Conservation (phyloP, 352 stramenopile species). For the Phytophthora podocarpi region DNA sequence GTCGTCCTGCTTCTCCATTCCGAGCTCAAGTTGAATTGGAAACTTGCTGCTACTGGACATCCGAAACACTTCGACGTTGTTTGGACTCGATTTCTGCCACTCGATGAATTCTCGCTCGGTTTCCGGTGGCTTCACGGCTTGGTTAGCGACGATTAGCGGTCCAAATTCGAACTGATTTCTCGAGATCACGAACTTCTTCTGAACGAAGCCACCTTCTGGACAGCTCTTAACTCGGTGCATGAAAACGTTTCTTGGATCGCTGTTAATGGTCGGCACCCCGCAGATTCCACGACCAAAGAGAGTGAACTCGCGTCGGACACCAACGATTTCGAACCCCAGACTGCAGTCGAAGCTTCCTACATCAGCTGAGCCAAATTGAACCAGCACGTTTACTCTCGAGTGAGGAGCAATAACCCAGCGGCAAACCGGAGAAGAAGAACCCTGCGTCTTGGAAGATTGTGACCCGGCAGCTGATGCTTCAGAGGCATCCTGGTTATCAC, state of each 20-base stretch:
- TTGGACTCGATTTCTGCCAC: conserved; percentile 54
- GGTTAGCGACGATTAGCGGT: conserved; percentile 74
- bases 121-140: conserved; percentile 29
- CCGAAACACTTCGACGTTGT: conserved; percentile 91
- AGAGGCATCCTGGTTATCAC: conserved; percentile 4
- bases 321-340: conserved; percentile 93
- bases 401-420: conserved; percentile 85
- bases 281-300: conserved; percentile 85
- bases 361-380: conserved; percentile 83
- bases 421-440: conserved; percentile 3
- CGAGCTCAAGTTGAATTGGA: conserved; percentile 69
- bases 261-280: conserved; percentile 92
- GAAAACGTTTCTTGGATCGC: conserved; percentile 93
- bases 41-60: conserved; percentile 91
- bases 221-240: conserved; percentile 92
- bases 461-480: neutral
- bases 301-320: conserved; percentile 79
- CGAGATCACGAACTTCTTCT: conserved; percentile 93
- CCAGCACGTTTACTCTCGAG: conserved; percentile 58
- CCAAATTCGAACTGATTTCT: conserved; percentile 94
- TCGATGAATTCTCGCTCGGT: conserved; percentile 57
- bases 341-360: conserved; percentile 84
- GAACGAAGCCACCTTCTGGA: conserved; percentile 64
- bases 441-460: conserved; percentile 1
- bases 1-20: conserved; percentile 33